Evolutionary conservation across 805 yeast genomes (phyloP), one percentile per base, ranked within the genome.

Genomic region (Metschnikowia peoriensis): DNA sequence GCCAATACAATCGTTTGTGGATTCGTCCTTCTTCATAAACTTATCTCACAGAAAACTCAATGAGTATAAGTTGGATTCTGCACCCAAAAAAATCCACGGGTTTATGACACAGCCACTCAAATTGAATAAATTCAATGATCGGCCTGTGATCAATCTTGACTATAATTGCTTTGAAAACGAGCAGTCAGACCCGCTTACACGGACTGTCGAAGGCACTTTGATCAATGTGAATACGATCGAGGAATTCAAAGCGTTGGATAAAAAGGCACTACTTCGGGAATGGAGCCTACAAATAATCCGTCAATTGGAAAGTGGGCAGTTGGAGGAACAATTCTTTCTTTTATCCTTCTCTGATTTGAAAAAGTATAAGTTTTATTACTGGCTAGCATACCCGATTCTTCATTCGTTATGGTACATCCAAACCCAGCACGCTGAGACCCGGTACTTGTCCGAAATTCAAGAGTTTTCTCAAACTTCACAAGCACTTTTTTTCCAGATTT

Each of bases 291-390:
- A 60, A 35, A 54, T 71, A 2, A 16, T 35, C 8, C 29, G 37
- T 7, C 48, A 49, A 12, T 52, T 60, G 41, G 17, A 34, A 12
- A 50, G 54, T 6, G 61, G 64, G n/a, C 64, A 69, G 0, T 66
- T 75, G 27, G 83, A 77, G 1, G 56, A 57, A 1, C 58, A 60
- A 32, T 69, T 75, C 51, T 62, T 61, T 43, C 52, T 74, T 11
- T 71, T 92, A 29, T 77, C 91, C 41, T 94, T 85, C 70, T 87
- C 96, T 0, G 99, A 94, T 67, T 77, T 94, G 65, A 94, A 94
- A 67, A 89, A 88, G 69, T 92, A 88, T 72, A 84, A 80, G 62
- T 93, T 87, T 64, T 87, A 81, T 63, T 92, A 94, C 69, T 96
- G 99, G 99, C 79, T 89, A 57, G 86, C 89, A 14, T 83, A 83